These are phyloP conservation scores for Cercospora sesami DNA, from an alignment of 2,329 filamentous ascomycete genomes.

Conservation along the genomic window DNA sequence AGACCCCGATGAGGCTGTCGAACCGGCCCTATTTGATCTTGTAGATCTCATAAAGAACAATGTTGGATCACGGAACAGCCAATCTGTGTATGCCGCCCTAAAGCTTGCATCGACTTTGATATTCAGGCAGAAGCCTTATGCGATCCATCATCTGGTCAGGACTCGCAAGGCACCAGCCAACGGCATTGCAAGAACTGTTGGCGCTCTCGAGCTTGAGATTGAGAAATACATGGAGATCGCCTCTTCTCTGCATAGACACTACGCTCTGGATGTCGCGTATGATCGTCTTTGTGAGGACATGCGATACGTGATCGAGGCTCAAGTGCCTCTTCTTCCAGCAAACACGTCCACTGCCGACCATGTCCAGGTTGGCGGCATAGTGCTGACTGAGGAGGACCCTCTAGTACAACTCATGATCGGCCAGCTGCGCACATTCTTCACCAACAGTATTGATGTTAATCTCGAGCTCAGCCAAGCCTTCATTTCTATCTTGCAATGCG, in stretches of 20 bases:
- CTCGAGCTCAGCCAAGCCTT: slow-evolving; percentile 81
- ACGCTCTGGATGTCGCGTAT: slow-evolving; percentile 72
- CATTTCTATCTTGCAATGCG: slow-evolving; percentile 78
- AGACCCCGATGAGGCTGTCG: slow-evolving; percentile 70
- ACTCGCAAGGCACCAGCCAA: slow-evolving; percentile 60
- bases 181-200: slow-evolving; percentile 64
- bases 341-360: neutral
- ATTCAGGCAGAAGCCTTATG: slow-evolving; percentile 83
- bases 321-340: slow-evolving; percentile 24
- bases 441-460: slow-evolving; percentile 90
- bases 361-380: slow-evolving; percentile 13
- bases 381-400: slow-evolving; percentile 55
- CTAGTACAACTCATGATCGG: slow-evolving; percentile 54
- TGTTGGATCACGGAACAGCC: slow-evolving; percentile 76
- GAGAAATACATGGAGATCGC: slow-evolving; percentile 70
- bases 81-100: slow-evolving; percentile 86
- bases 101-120: slow-evolving; percentile 84
- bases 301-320: slow-evolving; percentile 36
- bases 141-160: slow-evolving; percentile 72
- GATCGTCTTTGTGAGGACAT: slow-evolving; percentile 71
- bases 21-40: slow-evolving; percentile 87
- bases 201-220: slow-evolving; percentile 73
- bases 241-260: slow-evolving; percentile 65
- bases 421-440: slow-evolving; percentile 76
- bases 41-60: slow-evolving; percentile 88